Evolutionary conservation across 2,329 filamentous ascomycete genomes (phyloP), one percentile per base, ranked within the genome.

Genomic region (Fusarium protoensiforme): DNA sequence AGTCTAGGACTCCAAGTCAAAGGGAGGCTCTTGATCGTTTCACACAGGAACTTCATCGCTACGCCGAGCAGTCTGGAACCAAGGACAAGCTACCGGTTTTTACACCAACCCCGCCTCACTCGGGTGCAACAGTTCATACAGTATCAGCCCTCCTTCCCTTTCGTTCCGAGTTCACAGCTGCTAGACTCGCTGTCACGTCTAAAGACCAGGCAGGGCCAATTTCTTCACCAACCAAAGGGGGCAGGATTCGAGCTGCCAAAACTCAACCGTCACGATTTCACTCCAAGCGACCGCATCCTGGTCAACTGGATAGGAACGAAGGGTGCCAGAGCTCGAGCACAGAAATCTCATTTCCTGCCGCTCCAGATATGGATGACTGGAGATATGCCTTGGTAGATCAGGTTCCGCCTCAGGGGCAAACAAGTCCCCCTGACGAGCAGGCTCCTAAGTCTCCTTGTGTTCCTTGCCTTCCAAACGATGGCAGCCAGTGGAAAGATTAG

Each of bases 181-280:
- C 87, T 62, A 88, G 88, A 2, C 82, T 91, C 58, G 88, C 88
- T 2, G 85, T 91, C 1, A 90, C 89, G 13, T 89, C 89, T 38
- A 80, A 79, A 53, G 69, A 82, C 71, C 67, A 88, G 85, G 72
- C 85, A 84, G 78, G 81, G 67, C 22, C 13, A 6, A 24, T 56
- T 20, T 57, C 46, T 53, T 58, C 18, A 2, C 54, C 33, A 35
- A 48, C 68, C 43, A 68, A 67, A 59, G 59, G 71, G 33, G 65
- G 67, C 7, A 70, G 63, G 20, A 38, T 57, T 9, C 70, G 70
- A 61, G 56, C 61, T 20, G 36, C 63, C 14, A 67, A 54, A 22
- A 62, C 51, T 27, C 67, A 57, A 20, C 48, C 46, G 10, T 48
- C 54, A 20, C 64, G 46, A 38, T 24, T 38, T 33, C 53, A 24